phyloP scores from a whole-genome alignment of 2,329 filamentous ascomycete genomes.

The Sarocladiaceae sp. region DNA sequence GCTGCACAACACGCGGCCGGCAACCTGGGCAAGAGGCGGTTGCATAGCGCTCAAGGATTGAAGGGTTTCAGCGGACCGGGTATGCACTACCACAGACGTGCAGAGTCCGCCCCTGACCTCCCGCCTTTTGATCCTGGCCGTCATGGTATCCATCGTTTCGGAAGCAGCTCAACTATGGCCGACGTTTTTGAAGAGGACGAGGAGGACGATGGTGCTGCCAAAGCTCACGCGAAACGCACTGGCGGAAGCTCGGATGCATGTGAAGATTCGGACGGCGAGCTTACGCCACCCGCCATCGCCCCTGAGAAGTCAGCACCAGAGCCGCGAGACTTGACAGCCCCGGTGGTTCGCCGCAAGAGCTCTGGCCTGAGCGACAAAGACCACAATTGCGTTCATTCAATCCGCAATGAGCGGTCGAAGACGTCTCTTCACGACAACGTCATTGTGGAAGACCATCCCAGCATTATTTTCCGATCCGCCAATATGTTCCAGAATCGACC shows the following conservation, averaged over 20 bases:
- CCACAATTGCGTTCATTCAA: slow-evolving; percentile 17
- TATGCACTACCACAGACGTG: slow-evolving; percentile 69
- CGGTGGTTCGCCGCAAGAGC: slow-evolving; percentile 34
- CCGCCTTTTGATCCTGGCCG: slow-evolving; percentile 62
- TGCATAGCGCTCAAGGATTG: slow-evolving; percentile 72
- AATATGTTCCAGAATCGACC: slow-evolving; percentile 24
- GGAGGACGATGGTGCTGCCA: slow-evolving; percentile 45
- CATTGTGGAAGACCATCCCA: slow-evolving; percentile 40
- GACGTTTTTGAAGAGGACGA: slow-evolving; percentile 86
- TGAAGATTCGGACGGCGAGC: slow-evolving; percentile 39
- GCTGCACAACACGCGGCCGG: slow-evolving; percentile 55
- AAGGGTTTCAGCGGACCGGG: slow-evolving; percentile 62
- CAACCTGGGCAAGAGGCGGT: slow-evolving; percentile 52
- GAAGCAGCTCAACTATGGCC: slow-evolving; percentile 68
- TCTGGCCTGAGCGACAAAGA: slow-evolving; percentile 38
- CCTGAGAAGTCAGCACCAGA: slow-evolving; percentile 18
- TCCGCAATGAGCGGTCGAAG: slow-evolving; percentile 43
- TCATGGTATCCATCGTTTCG: slow-evolving; percentile 54
- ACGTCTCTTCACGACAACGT: slow-evolving; percentile 46
- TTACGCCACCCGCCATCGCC: slow-evolving; percentile 24
- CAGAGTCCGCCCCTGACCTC: slow-evolving; percentile 75
- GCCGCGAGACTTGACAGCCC: slow-evolving; percentile 15
- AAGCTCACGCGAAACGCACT: slow-evolving; percentile 35
- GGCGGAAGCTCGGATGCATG: slow-evolving; percentile 37
- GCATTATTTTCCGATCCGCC: slow-evolving; percentile 32